Base-by-base conservation (phyloP, 2,329 filamentous ascomycete genomes). In the Fusarium sp. region DNA sequence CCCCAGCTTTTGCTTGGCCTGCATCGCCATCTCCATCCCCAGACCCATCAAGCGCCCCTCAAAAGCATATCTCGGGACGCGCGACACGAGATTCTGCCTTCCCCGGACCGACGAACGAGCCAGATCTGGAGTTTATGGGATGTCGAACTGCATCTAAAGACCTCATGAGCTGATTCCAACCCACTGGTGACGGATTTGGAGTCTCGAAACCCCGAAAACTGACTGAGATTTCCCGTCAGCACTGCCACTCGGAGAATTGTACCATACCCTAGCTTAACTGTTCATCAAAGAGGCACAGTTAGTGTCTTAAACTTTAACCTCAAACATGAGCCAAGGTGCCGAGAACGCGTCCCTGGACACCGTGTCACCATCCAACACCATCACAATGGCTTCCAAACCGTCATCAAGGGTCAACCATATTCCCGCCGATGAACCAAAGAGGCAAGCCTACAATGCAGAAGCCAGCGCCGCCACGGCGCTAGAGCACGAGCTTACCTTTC, bases 381-480 rank as follows among this genome's bases (percentile, higher is more conserved):
- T 58, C 30, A 50, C 41, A 50, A 72, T 60, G 42, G n/a, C 54
- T 8, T 53, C 59, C 6, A 59, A 55, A 26, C 56, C 39, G 3
- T 47, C 45, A 0, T 45, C 56, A 15, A 53, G 26, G 15, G 53
- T 65, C 22, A 56, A 44, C 3, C 54, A 67, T 11, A 41, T 54
- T 50, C 14, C 51, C 14, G 24, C 57, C 4, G 32, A 55, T 36
- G 61, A 45, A 1, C 42, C 47, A 26, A 66, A 57, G 11, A 58
- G 45, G 20, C 64, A 61, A 15, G 38, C 36, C 5, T 15, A 50
- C 5, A 54, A 70, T 2, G 57, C 72, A 14, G 72, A 75, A 41
- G 72, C 82, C 42, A 80, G 82, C 30, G 80, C 80, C 17, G 84
- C 84, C 8, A 83, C 82, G n/a, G 79, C 81, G n/a, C 77, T 79